Conservation (phyloP, 192 early-diverging fungal species). For the Spizellomyces sp. region DNA sequence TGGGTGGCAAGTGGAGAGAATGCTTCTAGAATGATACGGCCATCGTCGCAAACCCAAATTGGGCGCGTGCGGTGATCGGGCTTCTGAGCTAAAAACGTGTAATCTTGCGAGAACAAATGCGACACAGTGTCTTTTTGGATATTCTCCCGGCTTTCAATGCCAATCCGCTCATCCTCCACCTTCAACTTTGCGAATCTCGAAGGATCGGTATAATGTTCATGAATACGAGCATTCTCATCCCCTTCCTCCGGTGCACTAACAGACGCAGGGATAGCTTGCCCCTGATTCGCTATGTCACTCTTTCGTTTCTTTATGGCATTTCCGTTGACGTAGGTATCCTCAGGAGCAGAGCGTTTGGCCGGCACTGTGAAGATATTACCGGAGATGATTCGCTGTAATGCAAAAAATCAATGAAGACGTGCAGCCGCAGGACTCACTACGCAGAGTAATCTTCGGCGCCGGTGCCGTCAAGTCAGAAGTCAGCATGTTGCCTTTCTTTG, state of each 20-base stretch:
- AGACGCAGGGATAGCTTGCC: neutral
- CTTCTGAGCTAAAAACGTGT: conserved; percentile 62
- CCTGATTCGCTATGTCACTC: neutral
- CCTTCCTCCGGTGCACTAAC: neutral
- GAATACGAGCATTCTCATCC: conserved; percentile 11
- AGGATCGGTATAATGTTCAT: conserved; percentile 20
- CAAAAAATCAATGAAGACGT: neutral
- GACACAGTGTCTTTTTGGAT: conserved; percentile 12
- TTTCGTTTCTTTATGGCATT: neutral
- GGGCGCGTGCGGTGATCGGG: conserved; percentile 83
- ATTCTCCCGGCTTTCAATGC: neutral
- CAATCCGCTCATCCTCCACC: conserved; percentile 14
- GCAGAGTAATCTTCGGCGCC: neutral
- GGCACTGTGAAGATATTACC: conserved; percentile 5
- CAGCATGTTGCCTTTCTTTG: neutral
- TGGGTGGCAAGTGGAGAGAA: conserved; percentile 92
- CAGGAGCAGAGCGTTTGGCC: neutral
- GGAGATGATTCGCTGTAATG: neutral
- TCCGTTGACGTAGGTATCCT: neutral
- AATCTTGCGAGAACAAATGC: conserved; percentile 25
- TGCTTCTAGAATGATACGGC: conserved; percentile 93
- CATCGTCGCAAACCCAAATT: conserved; percentile 89
- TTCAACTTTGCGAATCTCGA: conserved; percentile 21
- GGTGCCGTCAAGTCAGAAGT: neutral
- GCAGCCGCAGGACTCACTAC: neutral